Percentiles rank a stretch among this genome's conserved stretches.
These are phyloP conservation scores for Digitaria exilis DNA, from an alignment of 202 grass and related monocot species.

Conservation along the genomic window DNA sequence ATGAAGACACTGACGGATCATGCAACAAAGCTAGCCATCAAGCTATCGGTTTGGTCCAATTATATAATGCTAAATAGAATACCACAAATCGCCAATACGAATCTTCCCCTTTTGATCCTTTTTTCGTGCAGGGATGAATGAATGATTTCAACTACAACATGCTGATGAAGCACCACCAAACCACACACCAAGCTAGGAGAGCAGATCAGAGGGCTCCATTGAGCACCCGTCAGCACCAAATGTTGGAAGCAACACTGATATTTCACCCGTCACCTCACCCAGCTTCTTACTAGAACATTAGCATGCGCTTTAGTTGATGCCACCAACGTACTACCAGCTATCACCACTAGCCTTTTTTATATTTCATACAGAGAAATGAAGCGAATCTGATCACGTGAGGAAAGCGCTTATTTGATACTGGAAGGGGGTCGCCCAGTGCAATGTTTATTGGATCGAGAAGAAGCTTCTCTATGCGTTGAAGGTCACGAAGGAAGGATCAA, in stretches of 20 bases:
- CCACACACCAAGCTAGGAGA: background rate
- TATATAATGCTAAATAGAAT: background rate
- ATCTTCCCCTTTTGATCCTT: background rate
- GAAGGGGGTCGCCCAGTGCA: background rate
- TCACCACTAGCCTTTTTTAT: background rate
- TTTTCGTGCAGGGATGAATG: background rate
- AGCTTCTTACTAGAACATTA: conserved; percentile 12
- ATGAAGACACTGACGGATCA: background rate
- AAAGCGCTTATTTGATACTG: background rate
- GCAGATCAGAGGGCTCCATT: background rate
- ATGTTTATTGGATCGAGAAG: conserved; percentile 1
- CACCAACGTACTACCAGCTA: background rate
- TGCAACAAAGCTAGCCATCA: background rate
- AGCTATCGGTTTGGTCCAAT: conserved; percentile 4
- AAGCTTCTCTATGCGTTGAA: conserved; percentile 16
- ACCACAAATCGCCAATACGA: background rate
- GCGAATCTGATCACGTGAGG: conserved; percentile 12
- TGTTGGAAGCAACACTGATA: conserved; percentile 43
- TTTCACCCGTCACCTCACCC: conserved; percentile 36
- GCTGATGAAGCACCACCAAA: conserved; percentile 19
- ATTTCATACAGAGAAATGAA: conserved; percentile 11
- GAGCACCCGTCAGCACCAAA: conserved; percentile 1
- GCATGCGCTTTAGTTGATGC: conserved; percentile 36
- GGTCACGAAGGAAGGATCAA: background rate
- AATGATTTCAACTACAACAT: background rate